Base-by-base conservation (phyloP, 176 grass and related monocot genomes). In the Carex parvula region DNA sequence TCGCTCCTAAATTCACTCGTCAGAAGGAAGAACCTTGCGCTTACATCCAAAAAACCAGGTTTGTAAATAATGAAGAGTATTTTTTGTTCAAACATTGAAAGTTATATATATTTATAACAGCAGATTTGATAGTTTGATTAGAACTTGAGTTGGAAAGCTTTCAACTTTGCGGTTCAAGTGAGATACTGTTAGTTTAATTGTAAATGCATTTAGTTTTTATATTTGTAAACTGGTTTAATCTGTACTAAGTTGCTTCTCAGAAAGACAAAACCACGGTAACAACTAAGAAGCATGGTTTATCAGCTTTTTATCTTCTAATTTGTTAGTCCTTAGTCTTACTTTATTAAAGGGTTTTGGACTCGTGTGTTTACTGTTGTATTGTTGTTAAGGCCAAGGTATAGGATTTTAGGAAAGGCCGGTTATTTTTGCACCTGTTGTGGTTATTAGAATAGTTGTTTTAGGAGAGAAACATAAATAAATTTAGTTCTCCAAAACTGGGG, bases 11-110 rank as follows among this genome's bases (percentile, higher is more conserved):
- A 98, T 70, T 98, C 95, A 17, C 59, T 98, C 42, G 92, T 98
- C 24, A 91, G 91, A 59, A 89, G 95, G 50, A 98, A 95, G 86
- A 91, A 87, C 70, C 95, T 98, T 32, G 95, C 95, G 12, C 92
- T 98, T 32, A 98, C 92, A 41, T 98, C 95, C 60, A 98, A 98
- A 70, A 98, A 91, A 85, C 92, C 95, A 60, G 92, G 95, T 98
- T 78, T 13, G 89, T 81, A 44, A 8, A 37, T 69, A 18, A 78
- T 73, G 57, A 33, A 3, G 7, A n/a, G 3, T 73, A 58, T 18
- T 15, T 87, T 52, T 53, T 64, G 42, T 75, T 79, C 30, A 44
- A 70, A n/a, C 6, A 8, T 39, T 35, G 16, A 41, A 39, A 17
- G 4, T 42, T 1, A 61, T 5, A 61, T 20, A 8, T 8, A 8